Evolutionary conservation across 31 red algal species (phyloP).

Genomic region (Odonthalia washingtoniensis): DNA sequence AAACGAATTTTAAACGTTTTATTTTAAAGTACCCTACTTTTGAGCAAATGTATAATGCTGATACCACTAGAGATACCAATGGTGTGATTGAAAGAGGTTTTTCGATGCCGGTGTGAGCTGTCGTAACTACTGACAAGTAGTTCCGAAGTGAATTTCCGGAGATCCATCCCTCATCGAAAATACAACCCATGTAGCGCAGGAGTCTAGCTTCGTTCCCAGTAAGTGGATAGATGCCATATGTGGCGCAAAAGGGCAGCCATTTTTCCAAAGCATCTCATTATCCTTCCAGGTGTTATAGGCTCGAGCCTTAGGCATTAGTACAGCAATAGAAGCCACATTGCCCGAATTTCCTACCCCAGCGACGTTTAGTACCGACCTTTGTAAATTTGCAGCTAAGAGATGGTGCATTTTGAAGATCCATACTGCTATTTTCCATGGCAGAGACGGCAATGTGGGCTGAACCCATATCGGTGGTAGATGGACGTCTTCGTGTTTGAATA

Average conservation of each 20-base stretch:
- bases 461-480: conserved; percentile 11
- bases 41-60: too few species aligned
- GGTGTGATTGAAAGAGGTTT: conserved; percentile 8
- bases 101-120: background rate
- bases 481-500: background rate
- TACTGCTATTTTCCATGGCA: background rate
- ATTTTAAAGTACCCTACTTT: too few species aligned
- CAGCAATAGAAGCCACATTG: background rate
- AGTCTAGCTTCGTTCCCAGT: background rate
- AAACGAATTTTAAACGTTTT: too few species aligned
- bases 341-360: background rate
- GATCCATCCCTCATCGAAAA: background rate
- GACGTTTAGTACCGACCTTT: background rate
- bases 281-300: conserved; percentile 28
- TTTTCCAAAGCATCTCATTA: background rate
- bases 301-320: conserved; percentile 30
- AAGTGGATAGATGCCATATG: background rate
- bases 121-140: conserved; percentile 4
- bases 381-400: background rate
- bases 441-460: background rate
- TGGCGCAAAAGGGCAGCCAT: conserved; percentile 2
- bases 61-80: too few species aligned
- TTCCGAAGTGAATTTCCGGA: background rate
- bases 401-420: background rate
- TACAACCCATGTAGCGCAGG: conserved; percentile 23